Evolutionary conservation across 495 filamentous ascomycete genomes (phyloP).

Genomic region (Podospora australis): DNA sequence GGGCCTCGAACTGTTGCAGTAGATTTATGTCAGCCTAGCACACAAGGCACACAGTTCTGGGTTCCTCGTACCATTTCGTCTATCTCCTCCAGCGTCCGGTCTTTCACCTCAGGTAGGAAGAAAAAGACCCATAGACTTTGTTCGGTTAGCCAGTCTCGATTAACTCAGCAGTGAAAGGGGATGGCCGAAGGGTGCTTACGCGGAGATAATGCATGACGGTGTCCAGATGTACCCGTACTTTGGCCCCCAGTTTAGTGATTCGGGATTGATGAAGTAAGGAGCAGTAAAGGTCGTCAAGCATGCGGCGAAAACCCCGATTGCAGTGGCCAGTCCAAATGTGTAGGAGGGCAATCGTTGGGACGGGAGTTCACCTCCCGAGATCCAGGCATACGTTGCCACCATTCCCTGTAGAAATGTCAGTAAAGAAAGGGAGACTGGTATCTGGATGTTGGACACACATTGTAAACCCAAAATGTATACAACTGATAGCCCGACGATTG

Average conservation of each 20-base stretch:
- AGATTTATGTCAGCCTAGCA: too few relatives aligned
- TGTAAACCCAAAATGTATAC: too few relatives aligned
- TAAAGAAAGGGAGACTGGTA: constrained; percentile 49
- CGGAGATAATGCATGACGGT: constrained; percentile 27
- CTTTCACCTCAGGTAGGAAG: constrained; percentile 51
- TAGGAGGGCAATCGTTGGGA: constrained; percentile 48
- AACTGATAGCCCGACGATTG: too few relatives aligned
- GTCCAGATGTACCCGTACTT: constrained; percentile 53
- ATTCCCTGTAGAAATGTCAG: constrained; percentile 49
- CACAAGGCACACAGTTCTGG: too few relatives aligned
- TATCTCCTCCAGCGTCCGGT: constrained; percentile 50
- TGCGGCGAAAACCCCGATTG: constrained; percentile 47
- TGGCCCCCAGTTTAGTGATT: constrained; percentile 50
- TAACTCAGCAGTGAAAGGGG: too few relatives aligned
- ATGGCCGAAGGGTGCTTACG: too few relatives aligned
- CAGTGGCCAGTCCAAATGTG: constrained; percentile 51
- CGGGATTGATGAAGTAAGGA: constrained; percentile 58
- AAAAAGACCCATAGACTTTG: constrained; percentile 43
- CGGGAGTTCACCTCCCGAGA: constrained; percentile 54
- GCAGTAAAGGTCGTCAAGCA: constrained; percentile 56
- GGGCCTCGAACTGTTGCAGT: constrained; percentile 47
- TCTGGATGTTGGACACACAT: constrained; percentile 35
- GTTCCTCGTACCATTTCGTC: too few relatives aligned
- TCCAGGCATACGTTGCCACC: constrained; percentile 53
- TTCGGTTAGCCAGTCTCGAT: too few relatives aligned